A percentile compares a stretch with the other conserved stretches of the same genome.
These are phyloP conservation scores for Teratosphaeria nubilosa DNA, from an alignment of 2,329 filamentous ascomycete genomes.

Conservation along the genomic window DNA sequence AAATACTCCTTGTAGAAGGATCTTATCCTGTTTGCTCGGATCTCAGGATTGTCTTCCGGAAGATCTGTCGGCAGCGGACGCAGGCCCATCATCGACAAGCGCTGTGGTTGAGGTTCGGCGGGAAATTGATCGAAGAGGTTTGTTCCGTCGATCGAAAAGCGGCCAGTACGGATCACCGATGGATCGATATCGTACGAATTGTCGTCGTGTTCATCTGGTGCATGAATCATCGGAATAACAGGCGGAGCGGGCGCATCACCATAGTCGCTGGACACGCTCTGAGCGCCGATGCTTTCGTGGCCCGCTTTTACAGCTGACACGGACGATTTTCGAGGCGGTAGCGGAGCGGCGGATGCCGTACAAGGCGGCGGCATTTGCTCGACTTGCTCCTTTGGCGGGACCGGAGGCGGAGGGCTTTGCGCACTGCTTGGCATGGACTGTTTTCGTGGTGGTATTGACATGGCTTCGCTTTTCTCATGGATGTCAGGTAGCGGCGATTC, in stretches of 20 bases:
- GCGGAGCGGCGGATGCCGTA: slow-evolving; percentile 5
- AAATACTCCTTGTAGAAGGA: slow-evolving; percentile 99
- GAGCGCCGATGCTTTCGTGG: slow-evolving; percentile 5
- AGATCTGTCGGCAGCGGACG: slow-evolving; percentile 83
- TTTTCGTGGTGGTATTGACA: slow-evolving; percentile 1
- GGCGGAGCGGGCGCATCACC: slow-evolving; percentile 12
- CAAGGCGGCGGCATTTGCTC: slow-evolving; percentile 1
- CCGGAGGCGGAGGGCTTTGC: neutral
- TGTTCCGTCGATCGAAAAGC: slow-evolving; percentile 12
- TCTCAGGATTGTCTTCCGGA: slow-evolving; percentile 80
- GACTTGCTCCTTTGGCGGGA: neutral
- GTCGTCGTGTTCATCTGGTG: slow-evolving; percentile 9
- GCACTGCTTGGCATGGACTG: slow-evolving; percentile 3
- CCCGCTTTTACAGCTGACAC: slow-evolving; percentile 8
- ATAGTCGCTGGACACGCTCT: slow-evolving; percentile 20
- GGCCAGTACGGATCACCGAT: slow-evolving; percentile 14
- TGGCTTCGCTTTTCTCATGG: slow-evolving; percentile 1
- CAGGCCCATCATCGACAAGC: slow-evolving; percentile 42
- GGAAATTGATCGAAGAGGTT: slow-evolving; percentile 12
- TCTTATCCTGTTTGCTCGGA: slow-evolving; percentile 88
- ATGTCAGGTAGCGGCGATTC: slow-evolving; percentile 7
- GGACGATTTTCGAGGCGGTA: slow-evolving; percentile 17
- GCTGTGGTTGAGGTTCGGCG: slow-evolving; percentile 2
- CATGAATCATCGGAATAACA: slow-evolving; percentile 7
- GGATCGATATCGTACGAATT: slow-evolving; percentile 17